A percentile compares a stretch with the other conserved stretches of the same genome.
These are phyloP conservation scores for Arxiozyma telluris DNA, from an alignment of 1,139 yeast species.

Conservation along the genomic window DNA sequence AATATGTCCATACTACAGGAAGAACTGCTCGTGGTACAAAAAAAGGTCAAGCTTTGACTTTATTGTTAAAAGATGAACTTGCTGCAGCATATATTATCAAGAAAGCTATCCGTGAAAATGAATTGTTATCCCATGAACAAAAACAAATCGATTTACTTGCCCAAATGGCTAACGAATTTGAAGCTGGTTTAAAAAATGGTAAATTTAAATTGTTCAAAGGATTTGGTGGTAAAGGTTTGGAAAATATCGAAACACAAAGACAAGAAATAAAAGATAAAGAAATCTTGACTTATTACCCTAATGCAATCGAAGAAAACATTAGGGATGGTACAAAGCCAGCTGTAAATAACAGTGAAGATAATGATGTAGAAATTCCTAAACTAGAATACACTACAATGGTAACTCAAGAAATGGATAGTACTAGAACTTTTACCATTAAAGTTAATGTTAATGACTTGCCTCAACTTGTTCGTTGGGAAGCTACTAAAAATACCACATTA, in stretches of 20 bases:
- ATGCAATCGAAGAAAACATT: constrained; percentile 21
- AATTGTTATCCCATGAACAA: constrained; percentile 36
- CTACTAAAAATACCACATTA: constrained; percentile 60
- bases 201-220: constrained; percentile 64
- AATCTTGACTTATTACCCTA: constrained; percentile 33
- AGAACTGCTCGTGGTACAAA: constrained; percentile 92
- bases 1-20: constrained; percentile 93
- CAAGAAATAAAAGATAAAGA: constrained; percentile 48
- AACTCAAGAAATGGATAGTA: constrained; percentile 40
- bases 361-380: constrained; percentile 55
- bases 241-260: constrained; percentile 63
- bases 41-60: constrained; percentile 68
- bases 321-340: constrained; percentile 15
- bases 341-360: constrained; percentile 30
- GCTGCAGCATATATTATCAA: constrained; percentile 59
- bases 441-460: constrained; percentile 81
- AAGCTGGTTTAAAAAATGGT: constrained; percentile 58
- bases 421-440: constrained; percentile 58
- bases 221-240: constrained; percentile 90
- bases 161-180: constrained; percentile 48
- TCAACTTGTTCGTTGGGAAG: constrained; percentile 74
- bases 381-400: constrained; percentile 29
- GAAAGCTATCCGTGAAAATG: constrained; percentile 52
- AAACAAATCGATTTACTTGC: constrained; percentile 34
- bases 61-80: constrained; percentile 56